Conservation (phyloP, 257 asterid species). For the Solanum etuberosum region DNA sequence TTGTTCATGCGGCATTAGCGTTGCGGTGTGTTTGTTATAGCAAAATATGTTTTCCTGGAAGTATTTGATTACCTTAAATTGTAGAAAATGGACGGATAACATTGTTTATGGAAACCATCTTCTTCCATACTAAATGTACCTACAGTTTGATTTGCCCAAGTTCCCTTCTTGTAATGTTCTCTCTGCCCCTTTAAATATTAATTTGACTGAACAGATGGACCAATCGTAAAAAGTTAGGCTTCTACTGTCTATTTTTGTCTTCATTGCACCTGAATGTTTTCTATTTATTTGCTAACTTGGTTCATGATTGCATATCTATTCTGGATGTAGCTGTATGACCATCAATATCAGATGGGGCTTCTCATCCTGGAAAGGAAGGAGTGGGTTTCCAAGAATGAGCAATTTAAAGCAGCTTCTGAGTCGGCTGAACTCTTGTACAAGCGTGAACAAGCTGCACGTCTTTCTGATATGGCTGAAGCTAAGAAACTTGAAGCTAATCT, state of each 20-base stretch:
- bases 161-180: not conserved
- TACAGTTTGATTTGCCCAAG: not conserved
- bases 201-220: not conserved
- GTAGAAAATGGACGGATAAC: not conserved
- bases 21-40: not conserved
- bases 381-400: constrained; percentile 68
- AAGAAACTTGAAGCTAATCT: constrained; percentile 72
- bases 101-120: not conserved
- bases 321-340: constrained; percentile 50
- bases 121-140: not conserved
- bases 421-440: constrained; percentile 53
- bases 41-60: not conserved
- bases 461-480: constrained; percentile 47
- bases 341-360: constrained; percentile 97
- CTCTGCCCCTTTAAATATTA: not conserved
- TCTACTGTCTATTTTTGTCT: not conserved
- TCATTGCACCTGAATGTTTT: not conserved
- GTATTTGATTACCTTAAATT: not conserved
- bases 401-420: constrained; percentile 49
- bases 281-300: not conserved
- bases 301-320: not conserved
- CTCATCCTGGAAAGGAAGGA: constrained; percentile 77
- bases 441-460: constrained; percentile 57
- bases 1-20: not conserved
- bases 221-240: not conserved